phyloP scores from a whole-genome alignment of 371 early-diverging fungal species.

The Mortierella sp. region DNA sequence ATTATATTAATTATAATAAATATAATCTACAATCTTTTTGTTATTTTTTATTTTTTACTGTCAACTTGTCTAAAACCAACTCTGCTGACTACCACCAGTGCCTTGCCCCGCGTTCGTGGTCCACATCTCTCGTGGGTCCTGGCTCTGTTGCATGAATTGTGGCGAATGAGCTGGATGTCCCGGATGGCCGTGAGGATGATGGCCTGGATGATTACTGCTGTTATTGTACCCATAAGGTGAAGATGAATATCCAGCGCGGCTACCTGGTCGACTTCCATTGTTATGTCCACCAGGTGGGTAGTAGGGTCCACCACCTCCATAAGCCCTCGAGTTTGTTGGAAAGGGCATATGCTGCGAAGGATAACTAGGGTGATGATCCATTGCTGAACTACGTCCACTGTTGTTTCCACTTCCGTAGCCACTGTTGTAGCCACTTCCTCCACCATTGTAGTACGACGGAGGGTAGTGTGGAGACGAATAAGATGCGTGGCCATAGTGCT shows the following conservation, averaged over 20 bases:
- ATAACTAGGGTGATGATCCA: constrained; percentile 33
- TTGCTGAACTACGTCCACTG: constrained; percentile 44
- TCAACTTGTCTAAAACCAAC: constrained; percentile 33
- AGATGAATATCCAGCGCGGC: constrained; percentile 36
- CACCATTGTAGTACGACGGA: constrained; percentile 25
- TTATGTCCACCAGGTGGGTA: constrained; percentile 27
- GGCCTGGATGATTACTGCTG: constrained; percentile 11
- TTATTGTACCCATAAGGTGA: constrained; percentile 23
- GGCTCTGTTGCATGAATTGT: constrained; percentile 28
- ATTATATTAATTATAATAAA: not conserved
- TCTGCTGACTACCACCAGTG: constrained; percentile 48
- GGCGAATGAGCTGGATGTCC: constrained; percentile 3
- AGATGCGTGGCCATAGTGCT: not conserved
- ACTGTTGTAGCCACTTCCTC: constrained; percentile 52
- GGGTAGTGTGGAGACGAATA: constrained; percentile 11
- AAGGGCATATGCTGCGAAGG: constrained; percentile 30
- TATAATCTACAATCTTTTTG: not conserved
- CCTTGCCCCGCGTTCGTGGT: constrained; percentile 48
- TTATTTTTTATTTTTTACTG: not conserved
- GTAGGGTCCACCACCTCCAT: constrained; percentile 35
- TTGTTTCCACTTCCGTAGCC: constrained; percentile 49
- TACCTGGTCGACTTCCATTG: constrained; percentile 43
- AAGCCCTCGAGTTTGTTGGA: constrained; percentile 41
- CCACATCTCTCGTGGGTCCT: constrained; percentile 58
- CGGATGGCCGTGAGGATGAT: constrained; percentile 4